Conservation (phyloP, 1,284 basidiomycete genomes). For the Ceratobasidium papillatum region DNA sequence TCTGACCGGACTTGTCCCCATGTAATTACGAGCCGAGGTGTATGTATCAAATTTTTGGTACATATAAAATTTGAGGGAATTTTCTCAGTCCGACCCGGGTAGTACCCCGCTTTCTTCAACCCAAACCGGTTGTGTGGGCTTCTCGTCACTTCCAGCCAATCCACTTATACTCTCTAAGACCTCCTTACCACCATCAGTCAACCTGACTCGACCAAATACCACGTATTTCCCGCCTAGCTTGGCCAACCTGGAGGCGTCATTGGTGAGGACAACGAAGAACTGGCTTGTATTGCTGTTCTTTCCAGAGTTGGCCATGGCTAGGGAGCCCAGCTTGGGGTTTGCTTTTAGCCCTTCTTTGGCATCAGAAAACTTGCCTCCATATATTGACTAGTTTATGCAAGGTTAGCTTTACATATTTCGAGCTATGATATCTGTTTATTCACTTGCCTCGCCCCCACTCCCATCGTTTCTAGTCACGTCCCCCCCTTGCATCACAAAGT, state of each 20-base stretch:
- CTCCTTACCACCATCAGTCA: conserved; percentile 50
- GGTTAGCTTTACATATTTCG: not conserved
- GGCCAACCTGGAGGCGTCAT: conserved; percentile 54
- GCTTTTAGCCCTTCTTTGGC: conserved; percentile 59
- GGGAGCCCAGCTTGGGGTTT: conserved; percentile 55
- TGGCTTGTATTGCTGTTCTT: conserved; percentile 57
- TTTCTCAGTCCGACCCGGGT: conserved; percentile 41
- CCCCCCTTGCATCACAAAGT: conserved; percentile 61
- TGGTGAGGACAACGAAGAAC: conserved; percentile 61
- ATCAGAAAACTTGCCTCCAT: conserved; percentile 61
- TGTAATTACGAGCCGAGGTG: not conserved
- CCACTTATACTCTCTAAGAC: conserved; percentile 54
- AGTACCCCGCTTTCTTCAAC: conserved; percentile 56
- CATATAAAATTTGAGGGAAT: not conserved
- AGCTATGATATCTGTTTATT: not conserved
- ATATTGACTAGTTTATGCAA: conserved; percentile 56
- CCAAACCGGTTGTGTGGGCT: conserved; percentile 56
- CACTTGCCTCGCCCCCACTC: conserved; percentile 59
- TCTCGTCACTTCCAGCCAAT: conserved; percentile 54
- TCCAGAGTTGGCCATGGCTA: conserved; percentile 61
- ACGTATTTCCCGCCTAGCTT: conserved; percentile 62
- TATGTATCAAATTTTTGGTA: not conserved
- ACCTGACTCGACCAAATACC: conserved; percentile 55
- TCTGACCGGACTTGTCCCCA: not conserved
- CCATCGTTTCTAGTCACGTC: conserved; percentile 63